phyloP scores from a whole-genome alignment of 139 green algal species.

The Protoeuglena noctilucae region DNA sequence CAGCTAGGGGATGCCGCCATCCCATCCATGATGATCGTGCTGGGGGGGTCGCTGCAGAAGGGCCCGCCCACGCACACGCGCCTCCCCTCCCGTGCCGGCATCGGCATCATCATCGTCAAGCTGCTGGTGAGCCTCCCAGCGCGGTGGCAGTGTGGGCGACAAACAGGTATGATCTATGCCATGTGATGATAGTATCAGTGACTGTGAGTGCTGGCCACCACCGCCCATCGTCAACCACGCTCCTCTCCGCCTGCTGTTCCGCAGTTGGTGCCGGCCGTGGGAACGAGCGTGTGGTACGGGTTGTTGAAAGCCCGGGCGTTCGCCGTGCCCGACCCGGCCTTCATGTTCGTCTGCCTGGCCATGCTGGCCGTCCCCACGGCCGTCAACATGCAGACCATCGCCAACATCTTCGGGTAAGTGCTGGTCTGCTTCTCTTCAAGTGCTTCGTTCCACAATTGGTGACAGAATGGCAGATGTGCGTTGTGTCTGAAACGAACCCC shows the following conservation, averaged over 20 bases:
- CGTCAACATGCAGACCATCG: background rate
- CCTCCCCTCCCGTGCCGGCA: background rate
- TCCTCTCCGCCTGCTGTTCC: too few species aligned
- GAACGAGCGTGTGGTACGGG: background rate
- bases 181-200: too few species aligned
- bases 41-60: background rate
- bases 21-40: background rate
- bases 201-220: too few species aligned
- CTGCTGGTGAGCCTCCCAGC: too few species aligned
- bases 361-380: background rate
- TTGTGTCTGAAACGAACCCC: too few species aligned
- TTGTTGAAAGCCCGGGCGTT: background rate
- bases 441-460: too few species aligned
- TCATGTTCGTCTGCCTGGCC: background rate
- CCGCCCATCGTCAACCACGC: too few species aligned
- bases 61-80: background rate
- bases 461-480: too few species aligned
- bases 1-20: background rate
- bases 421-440: too few species aligned
- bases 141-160: too few species aligned
- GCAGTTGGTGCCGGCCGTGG: background rate
- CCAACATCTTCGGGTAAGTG: background rate
- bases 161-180: too few species aligned
- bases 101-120: background rate
- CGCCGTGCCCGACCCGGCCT: background rate